A percentile compares a stretch with the other conserved stretches of the same genome.
Evolutionary conservation across 148 eudicot species (phyloP).

Genomic region (Vaccinium corymbosum): DNA sequence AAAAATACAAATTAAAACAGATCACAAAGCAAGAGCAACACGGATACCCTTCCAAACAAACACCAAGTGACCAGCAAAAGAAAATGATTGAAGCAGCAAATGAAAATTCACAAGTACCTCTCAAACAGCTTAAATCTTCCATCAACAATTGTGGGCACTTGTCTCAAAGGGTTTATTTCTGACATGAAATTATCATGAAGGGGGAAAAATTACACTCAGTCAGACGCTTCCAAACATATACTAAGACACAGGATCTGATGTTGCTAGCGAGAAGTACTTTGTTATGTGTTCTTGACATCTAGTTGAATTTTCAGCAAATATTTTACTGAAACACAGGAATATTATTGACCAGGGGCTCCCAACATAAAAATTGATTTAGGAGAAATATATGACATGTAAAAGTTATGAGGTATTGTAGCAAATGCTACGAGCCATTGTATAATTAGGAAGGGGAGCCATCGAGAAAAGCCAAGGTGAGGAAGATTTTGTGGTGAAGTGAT

Average conservation of each 20-base stretch:
- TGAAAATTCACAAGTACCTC: constrained; percentile 40
- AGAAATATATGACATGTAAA: not conserved
- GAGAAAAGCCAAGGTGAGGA: not conserved
- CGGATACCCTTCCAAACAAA: not conserved
- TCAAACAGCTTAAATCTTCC: constrained; percentile 89
- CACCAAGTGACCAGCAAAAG: not conserved
- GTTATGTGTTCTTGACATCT: not conserved
- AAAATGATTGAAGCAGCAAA: not conserved
- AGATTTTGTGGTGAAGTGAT: not conserved
- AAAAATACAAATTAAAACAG: not conserved
- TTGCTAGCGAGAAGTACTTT: not conserved
- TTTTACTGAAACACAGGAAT: not conserved
- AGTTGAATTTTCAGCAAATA: not conserved
- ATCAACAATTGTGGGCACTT: constrained; percentile 84
- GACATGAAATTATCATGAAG: constrained; percentile 22
- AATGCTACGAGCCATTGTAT: not conserved
- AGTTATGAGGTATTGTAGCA: no score
- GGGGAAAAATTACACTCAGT: not conserved
- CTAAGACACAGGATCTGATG: not conserved
- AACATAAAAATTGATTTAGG: not conserved
- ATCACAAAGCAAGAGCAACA: not conserved
- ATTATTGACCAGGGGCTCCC: not conserved
- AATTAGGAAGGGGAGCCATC: not conserved
- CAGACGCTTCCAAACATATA: not conserved
- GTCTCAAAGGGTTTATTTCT: constrained; percentile 75